A percentile compares a stretch with the other conserved stretches of the same genome.
Evolutionary conservation across 176 grass and related monocot species (phyloP).

Genomic region (Oryza meridionalis): DNA sequence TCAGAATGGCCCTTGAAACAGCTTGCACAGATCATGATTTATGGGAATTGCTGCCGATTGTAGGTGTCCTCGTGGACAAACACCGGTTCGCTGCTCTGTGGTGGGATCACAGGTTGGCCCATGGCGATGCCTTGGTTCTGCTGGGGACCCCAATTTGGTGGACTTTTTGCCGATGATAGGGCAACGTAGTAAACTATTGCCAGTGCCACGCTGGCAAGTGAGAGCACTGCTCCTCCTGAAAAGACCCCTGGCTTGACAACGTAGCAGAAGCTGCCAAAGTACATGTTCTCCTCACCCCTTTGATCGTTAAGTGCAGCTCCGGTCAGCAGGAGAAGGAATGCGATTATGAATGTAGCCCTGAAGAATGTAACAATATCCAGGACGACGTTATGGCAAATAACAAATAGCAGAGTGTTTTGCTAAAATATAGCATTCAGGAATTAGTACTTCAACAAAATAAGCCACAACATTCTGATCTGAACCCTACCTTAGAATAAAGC

Average conservation of each 20-base stretch:
- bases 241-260: slow-evolving; percentile 93
- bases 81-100: slow-evolving; percentile 67
- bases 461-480: background rate
- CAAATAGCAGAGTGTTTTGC: background rate
- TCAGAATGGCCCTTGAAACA: background rate
- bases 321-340: slow-evolving; percentile 84
- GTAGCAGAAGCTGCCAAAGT: slow-evolving; percentile 86
- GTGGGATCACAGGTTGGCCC: slow-evolving; percentile 84
- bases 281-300: slow-evolving; percentile 84
- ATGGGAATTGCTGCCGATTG: slow-evolving; percentile 79
- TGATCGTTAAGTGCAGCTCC: slow-evolving; percentile 90
- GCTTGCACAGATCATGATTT: slow-evolving; percentile 21
- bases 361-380: slow-evolving; percentile 4
- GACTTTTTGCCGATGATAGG: slow-evolving; percentile 54
- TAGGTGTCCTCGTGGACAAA: slow-evolving; percentile 99
- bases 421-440: background rate
- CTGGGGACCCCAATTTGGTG: slow-evolving; percentile 34
- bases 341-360: slow-evolving; percentile 88
- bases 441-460: background rate
- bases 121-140: slow-evolving; percentile 76
- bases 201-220: slow-evolving; percentile 81
- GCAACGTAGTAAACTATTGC: slow-evolving; percentile 88
- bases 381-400: background rate
- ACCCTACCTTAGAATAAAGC: background rate
- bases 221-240: slow-evolving; percentile 76